A percentile compares a stretch with the other conserved stretches of the same genome.
These are phyloP conservation scores for Aureobasidium sp. DNA, from an alignment of 2,329 filamentous ascomycete species.

Conservation along the genomic window DNA sequence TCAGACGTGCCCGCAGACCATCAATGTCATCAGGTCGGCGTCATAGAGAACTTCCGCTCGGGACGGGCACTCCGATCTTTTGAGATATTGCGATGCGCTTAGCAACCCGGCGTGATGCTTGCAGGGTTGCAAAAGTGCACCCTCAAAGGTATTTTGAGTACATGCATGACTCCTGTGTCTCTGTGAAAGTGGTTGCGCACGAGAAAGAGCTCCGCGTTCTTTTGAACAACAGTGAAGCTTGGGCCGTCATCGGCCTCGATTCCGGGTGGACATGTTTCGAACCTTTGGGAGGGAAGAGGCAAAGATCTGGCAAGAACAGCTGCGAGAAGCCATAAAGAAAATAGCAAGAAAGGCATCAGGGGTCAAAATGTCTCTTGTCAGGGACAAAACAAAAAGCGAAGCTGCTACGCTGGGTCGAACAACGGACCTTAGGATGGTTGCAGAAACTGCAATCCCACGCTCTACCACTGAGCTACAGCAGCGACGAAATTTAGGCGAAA, in stretches of 20 bases:
- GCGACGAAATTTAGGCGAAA: too few relatives aligned
- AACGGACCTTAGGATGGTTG: conserved; percentile 17
- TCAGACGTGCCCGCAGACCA: conserved; percentile 9
- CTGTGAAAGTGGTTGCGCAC: too few relatives aligned
- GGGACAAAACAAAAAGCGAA: neutral
- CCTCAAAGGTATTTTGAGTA: too few relatives aligned
- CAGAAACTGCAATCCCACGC: conserved; percentile 16
- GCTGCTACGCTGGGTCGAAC: conserved; percentile 17
- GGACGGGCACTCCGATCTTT: neutral
- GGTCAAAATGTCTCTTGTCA: neutral
- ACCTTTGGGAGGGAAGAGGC: too few relatives aligned
- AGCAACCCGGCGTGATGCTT: too few relatives aligned
- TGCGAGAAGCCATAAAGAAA: neutral
- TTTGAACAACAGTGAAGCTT: too few relatives aligned
- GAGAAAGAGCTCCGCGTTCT: too few relatives aligned
- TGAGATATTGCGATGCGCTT: neutral
- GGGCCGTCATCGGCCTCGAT: too few relatives aligned
- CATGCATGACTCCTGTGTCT: too few relatives aligned
- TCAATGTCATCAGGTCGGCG: conserved; percentile 13
- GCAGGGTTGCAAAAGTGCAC: too few relatives aligned
- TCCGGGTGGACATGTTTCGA: too few relatives aligned
- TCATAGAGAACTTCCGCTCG: neutral
- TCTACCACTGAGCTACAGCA: conserved; percentile 17
- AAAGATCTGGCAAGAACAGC: too few relatives aligned
- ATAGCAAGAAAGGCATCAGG: neutral